Evolutionary conservation across 495 filamentous ascomycete genomes (phyloP), one percentile per base, ranked within the genome.

Genomic region (Aspergillus panamensis): DNA sequence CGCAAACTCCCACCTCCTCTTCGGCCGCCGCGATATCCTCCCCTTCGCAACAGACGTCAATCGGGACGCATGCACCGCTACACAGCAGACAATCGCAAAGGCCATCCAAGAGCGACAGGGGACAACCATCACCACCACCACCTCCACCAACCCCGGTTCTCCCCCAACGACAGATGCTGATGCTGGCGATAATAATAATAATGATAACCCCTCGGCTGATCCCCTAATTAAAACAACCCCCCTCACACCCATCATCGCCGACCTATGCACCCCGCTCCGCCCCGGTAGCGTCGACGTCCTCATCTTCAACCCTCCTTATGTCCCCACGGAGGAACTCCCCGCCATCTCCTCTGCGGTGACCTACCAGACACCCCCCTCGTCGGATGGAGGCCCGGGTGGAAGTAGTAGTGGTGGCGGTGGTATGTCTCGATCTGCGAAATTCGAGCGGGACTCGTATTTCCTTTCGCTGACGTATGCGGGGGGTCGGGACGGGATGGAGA

Each of bases 281-380:
- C 61, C 71, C 0, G 71, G 78, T 3, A 65, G 67, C 35, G 83
- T 96, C 0, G 94, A 97, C 67, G 81, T 98, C 20, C 76, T 97
- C 30, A 80, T 98, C 32, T 97, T 97, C 80, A 98, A 98, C 67
- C 94, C 94, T 33, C 94, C 94, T 0, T 98, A 98, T 63, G 94
- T 97, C 7, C 94, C 94, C 6, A 92, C 91, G 1, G 73, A 82
- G 14, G 81, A 83, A n/a, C 63, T 96, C 29, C 92, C 87, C 1
- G 55, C 72, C 8, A 55, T 82, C 1, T 75, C 73, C 9, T 65
- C 66, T 1, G 56, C 70, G 2, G 61, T 64, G 9, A 69, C 67
- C 16, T 48, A 43, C 43, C 30, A 35, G 25, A 14, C 16, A 19
- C 6, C 19, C 6, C 5, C 25, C 2, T 25, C 25, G 5, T 25